These are phyloP conservation scores for Trichoderma koningii DNA, from an alignment of 2,329 filamentous ascomycete genomes.

Conservation along the genomic window DNA sequence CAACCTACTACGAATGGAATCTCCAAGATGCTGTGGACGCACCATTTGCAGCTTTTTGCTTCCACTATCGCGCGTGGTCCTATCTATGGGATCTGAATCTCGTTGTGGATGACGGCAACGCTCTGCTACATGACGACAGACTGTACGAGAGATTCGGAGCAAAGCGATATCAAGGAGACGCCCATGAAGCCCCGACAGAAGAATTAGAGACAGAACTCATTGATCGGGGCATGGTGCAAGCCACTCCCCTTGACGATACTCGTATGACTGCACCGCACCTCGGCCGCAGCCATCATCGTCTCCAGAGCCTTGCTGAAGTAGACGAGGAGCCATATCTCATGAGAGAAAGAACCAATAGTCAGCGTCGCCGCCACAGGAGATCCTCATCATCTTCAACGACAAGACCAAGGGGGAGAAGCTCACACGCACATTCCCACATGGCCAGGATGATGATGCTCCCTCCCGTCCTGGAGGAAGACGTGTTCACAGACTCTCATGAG, in stretches of 20 bases:
- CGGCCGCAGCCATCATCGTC: not conserved
- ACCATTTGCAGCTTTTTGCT: slow-evolving; percentile 56
- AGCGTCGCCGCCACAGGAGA: not conserved
- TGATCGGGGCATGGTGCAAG: not conserved
- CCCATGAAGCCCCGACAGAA: not conserved
- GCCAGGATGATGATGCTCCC: not conserved
- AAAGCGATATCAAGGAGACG: not conserved
- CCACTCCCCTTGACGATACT: not conserved
- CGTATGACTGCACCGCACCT: too few relatives aligned
- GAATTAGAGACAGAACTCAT: too few relatives aligned
- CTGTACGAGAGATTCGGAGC: not conserved
- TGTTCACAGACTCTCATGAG: not conserved
- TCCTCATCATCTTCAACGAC: not conserved
- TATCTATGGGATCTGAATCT: slow-evolving; percentile 53
- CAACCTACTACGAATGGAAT: slow-evolving; percentile 55
- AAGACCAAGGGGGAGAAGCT: not conserved
- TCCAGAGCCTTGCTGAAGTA: too few relatives aligned
- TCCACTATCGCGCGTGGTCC: slow-evolving; percentile 58
- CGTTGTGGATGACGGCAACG: slow-evolving; percentile 39
- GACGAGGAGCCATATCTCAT: not conserved
- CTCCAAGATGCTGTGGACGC: slow-evolving; percentile 54
- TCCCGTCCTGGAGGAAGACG: slow-evolving; percentile 1
- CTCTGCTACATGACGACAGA: not conserved
- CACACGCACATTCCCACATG: not conserved
- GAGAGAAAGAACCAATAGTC: not conserved